Evolutionary conservation across 1,284 basidiomycete genomes (phyloP), one percentile per base, ranked within the genome.

Genomic region (Puccinia novopanici): DNA sequence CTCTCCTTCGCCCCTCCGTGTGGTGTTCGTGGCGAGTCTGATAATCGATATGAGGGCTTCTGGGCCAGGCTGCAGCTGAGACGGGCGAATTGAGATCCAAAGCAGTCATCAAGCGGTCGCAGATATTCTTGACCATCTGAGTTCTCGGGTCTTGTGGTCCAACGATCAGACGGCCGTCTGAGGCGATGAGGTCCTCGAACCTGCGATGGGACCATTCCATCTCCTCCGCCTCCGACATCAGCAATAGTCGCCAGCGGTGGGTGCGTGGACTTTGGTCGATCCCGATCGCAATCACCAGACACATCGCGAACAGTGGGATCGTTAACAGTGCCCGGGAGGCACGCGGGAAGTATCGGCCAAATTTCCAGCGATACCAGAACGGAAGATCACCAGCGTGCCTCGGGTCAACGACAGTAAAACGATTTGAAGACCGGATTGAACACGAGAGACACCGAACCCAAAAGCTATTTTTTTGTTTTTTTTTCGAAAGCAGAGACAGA

Each of bases 171-270:
- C 55, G 50, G 22, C 45, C 27, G 37, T 48, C n/a, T 27, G 52
- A 15, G 52, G 15, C 37, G 13, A 72, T 17, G 30, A 48, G 27
- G 13, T 68, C 48, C n/a, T 82, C 86, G 79, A 81, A 88, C 87
- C 88, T 86, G 54, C 87, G 83, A 34, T 86, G 84, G 2, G 87
- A 86, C 88, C 88, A 88, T 40, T 87, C 86, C 80, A 87, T 84
- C 83, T 89, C 88, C 81, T 89, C 88, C 55, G 84, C 79, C 81
- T 88, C 87, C 3, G 85, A 86, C 88, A 89, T 88, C 68, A 89
- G 83, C 27, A 89, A 82, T 42, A 89, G 82, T n/a, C 88, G 83
- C 88, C 88, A 89, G 76, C 88, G 82, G 4, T 86, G 84, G 0
- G 88, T 88, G 19, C 85, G 82, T 4, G 87, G 87, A 68, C 85